Base-by-base conservation (phyloP, 2,329 filamentous ascomycete genomes). In the Phaeosphaeriaceae sp. region DNA sequence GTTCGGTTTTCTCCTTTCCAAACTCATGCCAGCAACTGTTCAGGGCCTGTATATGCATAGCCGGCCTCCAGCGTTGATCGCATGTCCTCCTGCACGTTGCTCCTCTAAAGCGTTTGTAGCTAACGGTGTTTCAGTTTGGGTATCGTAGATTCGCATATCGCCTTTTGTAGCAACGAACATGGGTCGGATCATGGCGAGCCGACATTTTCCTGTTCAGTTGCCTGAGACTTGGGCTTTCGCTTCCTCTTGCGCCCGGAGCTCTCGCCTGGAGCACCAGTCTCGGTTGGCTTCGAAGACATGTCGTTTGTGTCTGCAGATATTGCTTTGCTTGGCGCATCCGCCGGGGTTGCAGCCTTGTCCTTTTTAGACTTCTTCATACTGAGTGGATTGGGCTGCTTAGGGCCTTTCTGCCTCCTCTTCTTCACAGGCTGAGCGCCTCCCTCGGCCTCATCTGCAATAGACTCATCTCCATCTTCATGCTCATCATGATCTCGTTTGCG, bases 301-400 rank as follows among this genome's bases (percentile, higher is more conserved):
- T 48, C 46, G 12, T 50, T 49, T 11, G 45, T 15, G 23, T 58
- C 51, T 21, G 36, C 28, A 21, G 53, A 20, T 35, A 48, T 61
- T 13, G 56, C 20, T 35, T 58, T 54, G 49, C 62, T 64, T n/a
- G 58, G 30, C 12, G 53, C 34, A 34, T 39, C 50, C 13, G 54
- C 17, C 42, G 46, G 18, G 15, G 51, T 29, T 20, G 52, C 46
- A 15, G 43, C 29, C 17, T 60, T 52, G 30, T 60, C 56, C 37
- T 83, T 84, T 77, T 87, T 89, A 21, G 81, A 59, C 75, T 89
- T 90, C 77, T 87, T 88, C 43, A 88, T 79, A 42, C 86, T 83
- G 45, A 91, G 73, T 7, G 88, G 88, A 69, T 91, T 91, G 1
- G 87, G 87, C 16, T 82, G 85, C 68, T 89, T 90, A 3, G 80